These are phyloP conservation scores for Trichoderma harzianum DNA, from an alignment of 2,329 filamentous ascomycete species.

Conservation along the genomic window DNA sequence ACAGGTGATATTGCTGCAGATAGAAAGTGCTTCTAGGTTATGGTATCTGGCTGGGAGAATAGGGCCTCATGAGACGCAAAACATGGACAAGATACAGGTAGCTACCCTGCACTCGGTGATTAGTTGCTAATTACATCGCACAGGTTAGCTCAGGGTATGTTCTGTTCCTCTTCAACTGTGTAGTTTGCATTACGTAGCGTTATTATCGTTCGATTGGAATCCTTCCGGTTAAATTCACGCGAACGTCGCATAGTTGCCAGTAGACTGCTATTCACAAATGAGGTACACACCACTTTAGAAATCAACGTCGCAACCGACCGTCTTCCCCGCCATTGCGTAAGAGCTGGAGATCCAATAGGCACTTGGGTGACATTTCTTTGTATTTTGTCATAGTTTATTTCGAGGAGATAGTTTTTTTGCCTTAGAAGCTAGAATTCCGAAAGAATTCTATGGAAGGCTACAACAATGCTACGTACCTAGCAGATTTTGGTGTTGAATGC, in stretches of 20 bases:
- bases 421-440: not conserved
- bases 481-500: not conserved
- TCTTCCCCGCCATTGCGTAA: not conserved
- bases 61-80: not conserved
- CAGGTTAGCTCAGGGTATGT: not conserved
- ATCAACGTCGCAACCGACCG: fast-evolving
- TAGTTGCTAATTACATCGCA: not conserved
- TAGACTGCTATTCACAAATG: not conserved
- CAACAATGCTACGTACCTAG: not conserved
- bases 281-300: not conserved
- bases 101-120: not conserved
- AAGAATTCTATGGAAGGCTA: not conserved
- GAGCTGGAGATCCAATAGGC: not conserved
- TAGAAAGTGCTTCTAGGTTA: not conserved
- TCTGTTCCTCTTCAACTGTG: not conserved
- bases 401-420: not conserved
- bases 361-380: not conserved
- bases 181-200: not conserved
- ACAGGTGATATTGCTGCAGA: not conserved
- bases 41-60: not conserved
- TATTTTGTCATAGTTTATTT: not conserved
- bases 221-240: not conserved
- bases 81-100: not conserved
- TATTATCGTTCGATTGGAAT: not conserved
- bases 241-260: not conserved